Percentiles rank a stretch among this genome's conserved stretches.
These are phyloP conservation scores for Cylindrodendrum hubeiense DNA, from an alignment of 2,329 filamentous ascomycete species.

Conservation along the genomic window DNA sequence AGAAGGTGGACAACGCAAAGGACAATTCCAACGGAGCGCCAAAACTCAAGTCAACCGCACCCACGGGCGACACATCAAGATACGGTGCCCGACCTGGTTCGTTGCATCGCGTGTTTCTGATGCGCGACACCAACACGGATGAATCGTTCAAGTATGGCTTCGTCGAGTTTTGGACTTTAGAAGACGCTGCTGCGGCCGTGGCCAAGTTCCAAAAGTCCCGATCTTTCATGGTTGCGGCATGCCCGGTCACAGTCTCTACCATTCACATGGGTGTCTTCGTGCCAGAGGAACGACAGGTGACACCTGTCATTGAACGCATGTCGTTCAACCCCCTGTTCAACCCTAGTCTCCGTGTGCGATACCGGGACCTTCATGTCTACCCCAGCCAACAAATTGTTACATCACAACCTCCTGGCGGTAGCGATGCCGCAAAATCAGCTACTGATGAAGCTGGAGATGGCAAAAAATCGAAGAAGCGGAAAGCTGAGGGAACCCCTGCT, in stretches of 20 bases:
- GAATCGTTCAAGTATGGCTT: constrained; percentile 87
- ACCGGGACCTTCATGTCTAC: constrained; percentile 82
- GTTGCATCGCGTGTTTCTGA: constrained; percentile 81
- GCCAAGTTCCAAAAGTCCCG: constrained; percentile 78
- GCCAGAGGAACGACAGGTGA: constrained; percentile 72
- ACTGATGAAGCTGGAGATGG: constrained; percentile 46
- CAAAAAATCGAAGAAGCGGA: constrained; percentile 66
- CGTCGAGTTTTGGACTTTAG: constrained; percentile 82
- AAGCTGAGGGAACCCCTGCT: constrained; percentile 56
- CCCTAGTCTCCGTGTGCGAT: constrained; percentile 74
- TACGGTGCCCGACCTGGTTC: constrained; percentile 80
- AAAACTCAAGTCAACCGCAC: constrained; percentile 71
- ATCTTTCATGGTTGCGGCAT: constrained; percentile 82
- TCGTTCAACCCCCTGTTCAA: constrained; percentile 81
- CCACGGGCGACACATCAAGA: constrained; percentile 67
- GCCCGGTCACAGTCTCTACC: constrained; percentile 77
- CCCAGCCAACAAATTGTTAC: constrained; percentile 74
- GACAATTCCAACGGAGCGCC: constrained; percentile 59
- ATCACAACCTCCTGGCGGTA: constrained; percentile 56
- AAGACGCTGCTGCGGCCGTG: constrained; percentile 81
- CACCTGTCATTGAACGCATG: constrained; percentile 68
- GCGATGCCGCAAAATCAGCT: constrained; percentile 43
- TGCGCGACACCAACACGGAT: constrained; percentile 78
- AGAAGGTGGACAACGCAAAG: constrained; percentile 64
- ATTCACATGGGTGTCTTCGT: constrained; percentile 90